phyloP scores from a whole-genome alignment of 2,329 filamentous ascomycete species.

The Aureobasidium lini region DNA sequence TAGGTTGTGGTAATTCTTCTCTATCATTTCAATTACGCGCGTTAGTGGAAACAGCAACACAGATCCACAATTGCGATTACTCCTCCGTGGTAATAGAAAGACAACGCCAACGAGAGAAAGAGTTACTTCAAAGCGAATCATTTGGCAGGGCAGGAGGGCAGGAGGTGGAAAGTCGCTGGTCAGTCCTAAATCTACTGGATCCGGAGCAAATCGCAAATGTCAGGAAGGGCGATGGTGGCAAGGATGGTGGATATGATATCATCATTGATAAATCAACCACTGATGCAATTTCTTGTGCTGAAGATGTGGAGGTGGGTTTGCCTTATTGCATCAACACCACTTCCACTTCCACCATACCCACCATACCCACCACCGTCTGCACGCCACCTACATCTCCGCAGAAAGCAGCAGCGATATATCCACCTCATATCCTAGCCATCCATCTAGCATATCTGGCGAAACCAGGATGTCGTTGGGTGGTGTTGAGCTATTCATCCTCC shows the following conservation, averaged over 20 bases:
- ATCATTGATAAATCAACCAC: conserved; percentile 3
- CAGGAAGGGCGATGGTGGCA: too few species aligned
- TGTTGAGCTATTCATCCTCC: neutral
- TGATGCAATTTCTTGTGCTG: neutral
- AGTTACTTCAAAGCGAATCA: neutral
- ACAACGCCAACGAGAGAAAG: neutral
- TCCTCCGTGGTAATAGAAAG: neutral
- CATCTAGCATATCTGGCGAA: neutral
- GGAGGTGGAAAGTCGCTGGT: neutral
- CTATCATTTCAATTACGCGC: neutral
- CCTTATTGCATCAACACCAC: neutral
- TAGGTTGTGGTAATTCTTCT: neutral
- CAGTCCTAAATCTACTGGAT: neutral
- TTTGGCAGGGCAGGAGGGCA: neutral
- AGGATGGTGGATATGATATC: neutral
- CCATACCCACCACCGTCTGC: too few species aligned
- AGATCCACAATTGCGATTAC: conserved; percentile 6
- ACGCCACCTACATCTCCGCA: too few species aligned
- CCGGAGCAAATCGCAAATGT: neutral
- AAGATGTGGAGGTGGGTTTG: neutral
- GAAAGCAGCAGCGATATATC: neutral
- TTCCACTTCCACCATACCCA: too few species aligned
- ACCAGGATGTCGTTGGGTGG: neutral
- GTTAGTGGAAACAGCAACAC: neutral
- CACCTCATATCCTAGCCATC: neutral